These are phyloP conservation scores for Chalciporus piperatus DNA, from an alignment of 768 basidiomycete genomes.

Conservation along the genomic window DNA sequence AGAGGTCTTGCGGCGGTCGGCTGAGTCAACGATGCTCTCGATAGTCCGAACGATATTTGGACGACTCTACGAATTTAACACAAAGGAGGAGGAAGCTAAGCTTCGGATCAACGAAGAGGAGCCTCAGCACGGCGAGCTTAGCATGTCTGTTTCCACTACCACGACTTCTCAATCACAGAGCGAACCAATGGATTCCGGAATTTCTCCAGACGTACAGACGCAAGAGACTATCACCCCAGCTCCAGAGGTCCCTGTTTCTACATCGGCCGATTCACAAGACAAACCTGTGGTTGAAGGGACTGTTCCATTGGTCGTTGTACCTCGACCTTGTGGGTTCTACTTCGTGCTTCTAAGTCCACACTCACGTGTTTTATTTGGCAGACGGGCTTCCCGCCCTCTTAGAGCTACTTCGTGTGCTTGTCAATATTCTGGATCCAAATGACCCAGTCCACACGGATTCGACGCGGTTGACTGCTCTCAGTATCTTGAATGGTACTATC, in stretches of 20 bases:
- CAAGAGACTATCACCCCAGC: conserved; percentile 7
- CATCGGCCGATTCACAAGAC: not conserved
- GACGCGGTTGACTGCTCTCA: conserved; percentile 84
- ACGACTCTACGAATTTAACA: conserved; percentile 64
- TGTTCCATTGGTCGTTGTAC: conserved; percentile 24
- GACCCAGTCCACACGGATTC: conserved; percentile 96
- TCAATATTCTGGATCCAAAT: conserved; percentile 92
- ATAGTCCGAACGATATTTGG: conserved; percentile 82
- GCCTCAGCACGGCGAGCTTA: conserved; percentile 52
- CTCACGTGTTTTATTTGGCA: conserved; percentile 19
- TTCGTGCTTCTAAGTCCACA: not conserved
- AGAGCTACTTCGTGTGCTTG: conserved; percentile 89
- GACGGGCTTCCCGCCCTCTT: conserved; percentile 92
- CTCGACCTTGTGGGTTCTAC: conserved; percentile 23
- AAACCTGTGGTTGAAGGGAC: conserved; percentile 30
- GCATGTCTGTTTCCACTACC: conserved; percentile 53
- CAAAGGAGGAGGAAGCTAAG: conserved; percentile 66
- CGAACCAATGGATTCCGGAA: conserved; percentile 13
- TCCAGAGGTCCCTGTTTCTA: not conserved
- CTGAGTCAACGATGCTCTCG: conserved; percentile 85
- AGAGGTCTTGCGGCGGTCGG: conserved; percentile 87
- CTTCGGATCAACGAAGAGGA: conserved; percentile 51
- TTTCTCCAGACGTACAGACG: conserved; percentile 7
- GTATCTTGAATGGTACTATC: conserved; percentile 83
- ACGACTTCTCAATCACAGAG: conserved; percentile 24